Base-by-base conservation (phyloP, 306 rosid genomes). In the Malus orientalis region DNA sequence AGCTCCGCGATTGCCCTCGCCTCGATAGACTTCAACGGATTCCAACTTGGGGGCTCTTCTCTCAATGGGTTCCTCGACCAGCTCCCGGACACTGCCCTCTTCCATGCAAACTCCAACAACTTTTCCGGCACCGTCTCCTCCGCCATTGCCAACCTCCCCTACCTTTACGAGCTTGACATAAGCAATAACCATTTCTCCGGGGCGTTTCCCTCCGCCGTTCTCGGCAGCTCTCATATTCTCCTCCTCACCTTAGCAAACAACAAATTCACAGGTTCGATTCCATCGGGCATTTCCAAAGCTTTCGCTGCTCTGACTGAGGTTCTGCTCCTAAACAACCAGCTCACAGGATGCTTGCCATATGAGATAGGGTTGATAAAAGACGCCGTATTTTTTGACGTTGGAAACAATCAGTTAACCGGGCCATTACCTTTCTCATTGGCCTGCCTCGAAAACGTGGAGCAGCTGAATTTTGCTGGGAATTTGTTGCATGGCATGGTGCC, bases 51-150 rank as follows among this genome's bases (percentile, higher is more conserved):
- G 9, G 96, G 94, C 70, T 77, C 96, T 3, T 81, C 93, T 11
- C 94, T 94, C 5, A 91, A 91, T 54, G 98, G 93, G 51, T 94
- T 94, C 42, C 84, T 94, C 44, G 94, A 94, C 73, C 88, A 81
- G 6, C 93, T 94, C 11, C 93, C 94, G 14, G 96, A 93, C 76
- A 81, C 91, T 67, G 97, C 98, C 77, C 86, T 91, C 14, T 93
- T 91, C 84, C 96, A 90, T 87, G 98, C 96, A 70, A 91, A 93
- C 76, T 86, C 97, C 82, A 93, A 93, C 88, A 87, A 76, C 19
- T 91, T 93, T 25, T 9, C 79, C 3, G 97, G 98, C 78, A 87
- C 93, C 1, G 77, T 93, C 78, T 82, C 96, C 38, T 53, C 90
- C 3, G 78, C 86, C 75, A 83, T 88, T 22, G 22, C 90, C 54